Conservation (phyloP, 805 yeast genomes). For the Nakazawaea ernobii region DNA sequence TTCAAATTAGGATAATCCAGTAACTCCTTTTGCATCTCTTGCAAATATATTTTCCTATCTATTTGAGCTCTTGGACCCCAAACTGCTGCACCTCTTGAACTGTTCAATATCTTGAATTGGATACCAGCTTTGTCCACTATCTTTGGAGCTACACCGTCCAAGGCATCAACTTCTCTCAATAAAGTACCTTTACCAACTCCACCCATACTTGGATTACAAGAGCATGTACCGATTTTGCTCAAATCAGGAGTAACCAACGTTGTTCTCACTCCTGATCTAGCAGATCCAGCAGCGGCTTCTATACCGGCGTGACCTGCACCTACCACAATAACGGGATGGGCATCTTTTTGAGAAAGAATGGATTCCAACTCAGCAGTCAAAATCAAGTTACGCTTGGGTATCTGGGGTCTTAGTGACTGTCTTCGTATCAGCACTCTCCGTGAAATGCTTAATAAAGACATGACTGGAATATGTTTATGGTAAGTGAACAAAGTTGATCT, state of each 20-base stretch:
- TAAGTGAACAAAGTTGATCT: too few relatives aligned
- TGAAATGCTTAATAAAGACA: background rate
- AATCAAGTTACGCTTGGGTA: conserved; percentile 14
- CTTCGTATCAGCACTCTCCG: background rate
- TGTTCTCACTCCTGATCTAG: conserved; percentile 72
- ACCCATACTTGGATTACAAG: conserved; percentile 97
- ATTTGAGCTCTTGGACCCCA: conserved; percentile 99
- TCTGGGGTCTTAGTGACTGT: background rate
- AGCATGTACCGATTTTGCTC: conserved; percentile 82
- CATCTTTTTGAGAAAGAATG: conserved; percentile 24
- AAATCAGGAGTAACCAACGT: conserved; percentile 72
- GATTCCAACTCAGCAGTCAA: conserved; percentile 31
- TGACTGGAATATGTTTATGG: background rate
- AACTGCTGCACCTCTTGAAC: conserved; percentile 90
- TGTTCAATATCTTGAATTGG: conserved; percentile 80
- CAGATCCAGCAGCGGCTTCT: conserved; percentile 93
- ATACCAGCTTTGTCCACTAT: conserved; percentile 93
- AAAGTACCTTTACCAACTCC: conserved; percentile 98
- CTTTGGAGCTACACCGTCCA: conserved; percentile 84
- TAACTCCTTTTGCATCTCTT: conserved; percentile 72
- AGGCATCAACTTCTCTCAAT: conserved; percentile 88
- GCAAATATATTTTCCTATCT: conserved; percentile 72
- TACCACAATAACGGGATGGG: conserved; percentile 71
- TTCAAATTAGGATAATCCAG: conserved; percentile 48
- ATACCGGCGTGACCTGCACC: conserved; percentile 99